Conservation (phyloP, 2,329 filamentous ascomycete genomes). For the Colletotrichum tropicale region DNA sequence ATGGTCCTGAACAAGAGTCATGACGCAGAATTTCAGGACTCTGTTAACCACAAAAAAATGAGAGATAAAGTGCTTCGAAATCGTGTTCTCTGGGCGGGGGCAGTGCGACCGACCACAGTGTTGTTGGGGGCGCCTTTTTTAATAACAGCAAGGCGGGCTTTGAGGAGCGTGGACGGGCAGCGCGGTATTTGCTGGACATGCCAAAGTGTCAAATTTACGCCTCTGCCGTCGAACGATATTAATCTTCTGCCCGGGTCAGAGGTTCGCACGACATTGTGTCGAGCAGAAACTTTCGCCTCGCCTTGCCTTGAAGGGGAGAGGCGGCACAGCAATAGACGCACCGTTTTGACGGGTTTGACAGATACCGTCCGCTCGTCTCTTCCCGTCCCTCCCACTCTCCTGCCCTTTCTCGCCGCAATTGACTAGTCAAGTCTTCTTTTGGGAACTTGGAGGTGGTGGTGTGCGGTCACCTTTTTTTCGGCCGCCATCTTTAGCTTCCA, state of each 20-base stretch:
- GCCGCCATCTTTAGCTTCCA: background rate
- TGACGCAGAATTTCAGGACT: background rate
- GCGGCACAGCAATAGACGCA: background rate
- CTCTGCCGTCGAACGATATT: background rate
- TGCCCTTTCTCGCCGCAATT: background rate
- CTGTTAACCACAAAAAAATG: background rate
- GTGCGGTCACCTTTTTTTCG: background rate
- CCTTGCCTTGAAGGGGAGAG: background rate
- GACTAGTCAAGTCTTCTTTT: background rate
- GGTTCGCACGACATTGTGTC: background rate
- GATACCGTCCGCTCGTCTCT: background rate
- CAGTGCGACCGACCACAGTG: background rate
- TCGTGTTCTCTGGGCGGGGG: background rate
- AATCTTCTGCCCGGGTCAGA: background rate
- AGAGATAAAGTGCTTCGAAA: background rate
- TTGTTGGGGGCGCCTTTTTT: background rate
- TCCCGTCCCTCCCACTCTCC: background rate
- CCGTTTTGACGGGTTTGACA: background rate
- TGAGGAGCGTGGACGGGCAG: background rate
- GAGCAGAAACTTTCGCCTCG: background rate
- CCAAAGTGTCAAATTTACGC: background rate
- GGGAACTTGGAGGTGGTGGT: background rate
- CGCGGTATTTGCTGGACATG: background rate
- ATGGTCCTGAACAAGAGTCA: background rate
- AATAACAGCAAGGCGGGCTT: background rate